phyloP scores from a whole-genome alignment of 2,329 filamentous ascomycete genomes.

The Venturia carpophila region DNA sequence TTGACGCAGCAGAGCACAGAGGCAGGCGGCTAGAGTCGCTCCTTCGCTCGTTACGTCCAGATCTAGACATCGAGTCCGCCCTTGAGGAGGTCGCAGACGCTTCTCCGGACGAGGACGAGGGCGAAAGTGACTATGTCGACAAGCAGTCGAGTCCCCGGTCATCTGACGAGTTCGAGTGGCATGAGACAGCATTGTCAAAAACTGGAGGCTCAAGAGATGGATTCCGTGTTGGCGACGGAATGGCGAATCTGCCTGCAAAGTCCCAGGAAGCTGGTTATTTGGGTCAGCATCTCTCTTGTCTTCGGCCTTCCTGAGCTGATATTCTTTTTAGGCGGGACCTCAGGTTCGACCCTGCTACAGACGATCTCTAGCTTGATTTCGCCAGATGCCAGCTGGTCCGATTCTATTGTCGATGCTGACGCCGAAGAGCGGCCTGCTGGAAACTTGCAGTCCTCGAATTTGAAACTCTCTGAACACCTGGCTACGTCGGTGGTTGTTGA shows the following conservation, averaged over 20 bases:
- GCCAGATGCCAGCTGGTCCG: background rate
- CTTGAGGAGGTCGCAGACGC: conserved; percentile 8
- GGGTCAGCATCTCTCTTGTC: conserved; percentile 12
- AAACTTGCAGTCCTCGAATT: background rate
- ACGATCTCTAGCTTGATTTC: conserved; percentile 20
- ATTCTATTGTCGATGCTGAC: background rate
- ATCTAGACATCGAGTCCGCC: conserved; percentile 15
- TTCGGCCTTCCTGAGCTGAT: background rate
- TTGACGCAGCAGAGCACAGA: conserved; percentile 14
- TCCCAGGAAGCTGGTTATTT: conserved; percentile 20
- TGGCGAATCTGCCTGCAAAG: conserved; percentile 18
- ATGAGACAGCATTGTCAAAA: conserved; percentile 17
- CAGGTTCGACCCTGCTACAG: conserved; percentile 20
- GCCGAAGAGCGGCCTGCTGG: background rate
- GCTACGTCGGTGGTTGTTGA: conserved; percentile 19
- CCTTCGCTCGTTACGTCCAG: conserved; percentile 9
- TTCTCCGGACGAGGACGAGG: conserved; percentile 1
- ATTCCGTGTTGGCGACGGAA: conserved; percentile 12
- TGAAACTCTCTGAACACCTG: conserved; percentile 12
- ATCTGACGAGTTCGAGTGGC: conserved; percentile 17
- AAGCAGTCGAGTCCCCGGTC: conserved; percentile 3
- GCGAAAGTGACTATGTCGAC: background rate
- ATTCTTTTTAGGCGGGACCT: conserved; percentile 19
- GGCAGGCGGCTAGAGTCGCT: conserved; percentile 12
- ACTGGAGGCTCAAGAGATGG: background rate